These are phyloP conservation scores for Wickerhamiella dianesei DNA, from an alignment of 805 yeast species.

Conservation along the genomic window DNA sequence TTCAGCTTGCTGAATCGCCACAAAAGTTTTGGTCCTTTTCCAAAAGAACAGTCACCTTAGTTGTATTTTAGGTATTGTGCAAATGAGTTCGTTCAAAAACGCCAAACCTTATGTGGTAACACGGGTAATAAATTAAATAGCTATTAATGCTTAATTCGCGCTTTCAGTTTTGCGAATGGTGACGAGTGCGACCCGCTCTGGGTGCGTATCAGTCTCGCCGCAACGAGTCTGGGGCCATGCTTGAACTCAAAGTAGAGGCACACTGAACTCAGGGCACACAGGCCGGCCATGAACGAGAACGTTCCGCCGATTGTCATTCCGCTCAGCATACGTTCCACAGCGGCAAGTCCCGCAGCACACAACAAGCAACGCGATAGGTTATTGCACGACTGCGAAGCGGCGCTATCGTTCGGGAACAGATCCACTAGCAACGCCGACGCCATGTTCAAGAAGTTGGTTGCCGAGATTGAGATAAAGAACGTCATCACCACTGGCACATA, in stretches of 20 bases:
- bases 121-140: too few relatives aligned
- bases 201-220: neutral
- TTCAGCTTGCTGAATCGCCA: too few relatives aligned
- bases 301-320: constrained; percentile 60
- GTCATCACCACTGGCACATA: constrained; percentile 46
- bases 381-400: constrained; percentile 60
- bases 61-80: too few relatives aligned
- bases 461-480: constrained; percentile 43
- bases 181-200: too few relatives aligned
- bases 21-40: too few relatives aligned
- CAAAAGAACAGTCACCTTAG: too few relatives aligned
- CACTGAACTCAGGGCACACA: constrained; percentile 17
- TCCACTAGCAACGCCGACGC: constrained; percentile 64
- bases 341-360: constrained; percentile 60
- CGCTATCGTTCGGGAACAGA: constrained; percentile 52
- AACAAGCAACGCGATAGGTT: constrained; percentile 62
- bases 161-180: too few relatives aligned
- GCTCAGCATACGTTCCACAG: constrained; percentile 44
- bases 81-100: too few relatives aligned
- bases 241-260: constrained; percentile 8
- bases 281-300: constrained; percentile 53
- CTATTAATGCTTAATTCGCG: too few relatives aligned
- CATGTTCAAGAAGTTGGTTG: constrained; percentile 44
- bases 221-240: neutral
- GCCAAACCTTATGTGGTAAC: too few relatives aligned